Conservation (phyloP, 352 stramenopile genomes). For the Phytophthora tubulina region DNA sequence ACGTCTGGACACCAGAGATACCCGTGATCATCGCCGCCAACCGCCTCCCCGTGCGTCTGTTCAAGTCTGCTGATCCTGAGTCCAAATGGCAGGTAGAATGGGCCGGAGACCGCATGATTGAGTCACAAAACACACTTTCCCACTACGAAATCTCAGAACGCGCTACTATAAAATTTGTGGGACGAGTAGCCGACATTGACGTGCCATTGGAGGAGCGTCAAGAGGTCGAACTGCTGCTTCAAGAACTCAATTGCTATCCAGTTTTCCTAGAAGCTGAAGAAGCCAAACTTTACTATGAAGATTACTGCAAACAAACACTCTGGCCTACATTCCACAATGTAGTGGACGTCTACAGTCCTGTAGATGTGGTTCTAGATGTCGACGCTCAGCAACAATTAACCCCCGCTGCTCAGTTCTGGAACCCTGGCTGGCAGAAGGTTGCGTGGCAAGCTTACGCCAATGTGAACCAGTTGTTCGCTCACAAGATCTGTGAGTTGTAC, state of each 20-base stretch:
- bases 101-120: slow-evolving; percentile 79
- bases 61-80: slow-evolving; percentile 22
- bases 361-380: slow-evolving; percentile 68
- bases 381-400: slow-evolving; percentile 39
- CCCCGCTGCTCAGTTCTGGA: slow-evolving; percentile 60
- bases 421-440: slow-evolving; percentile 68
- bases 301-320: slow-evolving; percentile 97
- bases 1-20: slow-evolving; percentile 63
- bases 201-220: slow-evolving; percentile 62
- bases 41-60: slow-evolving; percentile 65
- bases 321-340: slow-evolving; percentile 98
- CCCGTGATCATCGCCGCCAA: slow-evolving; percentile 83
- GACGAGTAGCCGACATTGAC: slow-evolving; percentile 62
- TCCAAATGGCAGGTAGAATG: slow-evolving; percentile 68
- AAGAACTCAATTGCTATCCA: slow-evolving; percentile 72
- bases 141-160: slow-evolving; percentile 75
- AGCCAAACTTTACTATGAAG: slow-evolving; percentile 85
- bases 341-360: slow-evolving; percentile 88
- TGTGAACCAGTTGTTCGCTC: slow-evolving; percentile 95
- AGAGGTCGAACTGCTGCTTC: slow-evolving; percentile 57
- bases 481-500: slow-evolving; percentile 82
- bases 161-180: slow-evolving; percentile 80
- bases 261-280: slow-evolving; percentile 68
- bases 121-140: slow-evolving; percentile 79
- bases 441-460: slow-evolving; percentile 95